Conservation (phyloP, 441 rosid species). For the Eutrema salsugineum region DNA sequence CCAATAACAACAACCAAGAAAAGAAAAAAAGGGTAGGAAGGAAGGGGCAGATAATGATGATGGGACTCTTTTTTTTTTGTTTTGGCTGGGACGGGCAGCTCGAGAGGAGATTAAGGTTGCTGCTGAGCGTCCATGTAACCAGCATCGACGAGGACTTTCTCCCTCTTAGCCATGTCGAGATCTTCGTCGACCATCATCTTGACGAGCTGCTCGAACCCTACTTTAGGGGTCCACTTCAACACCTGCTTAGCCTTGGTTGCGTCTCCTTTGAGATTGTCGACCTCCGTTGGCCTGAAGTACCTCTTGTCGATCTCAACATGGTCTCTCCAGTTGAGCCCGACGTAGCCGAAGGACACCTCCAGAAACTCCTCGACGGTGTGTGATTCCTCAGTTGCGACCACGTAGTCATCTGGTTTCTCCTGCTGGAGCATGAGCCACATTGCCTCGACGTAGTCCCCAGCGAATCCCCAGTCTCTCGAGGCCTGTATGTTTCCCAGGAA, state of each 20-base stretch:
- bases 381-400: slow-evolving; percentile 90
- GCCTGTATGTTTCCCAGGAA: slow-evolving; percentile 75
- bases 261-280: slow-evolving; percentile 80
- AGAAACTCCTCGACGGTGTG: slow-evolving; percentile 85
- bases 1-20: too few relatives aligned
- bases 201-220: slow-evolving; percentile 82
- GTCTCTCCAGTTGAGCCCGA: slow-evolving; percentile 74
- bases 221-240: slow-evolving; percentile 79
- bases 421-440: slow-evolving; percentile 97
- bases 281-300: slow-evolving; percentile 81
- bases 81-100: neutral
- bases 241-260: slow-evolving; percentile 65
- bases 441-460: slow-evolving; percentile 85
- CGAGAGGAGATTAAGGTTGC: slow-evolving; percentile 63
- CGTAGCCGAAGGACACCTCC: slow-evolving; percentile 70
- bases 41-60: neutral
- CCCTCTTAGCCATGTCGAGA: slow-evolving; percentile 73
- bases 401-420: slow-evolving; percentile 78
- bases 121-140: slow-evolving; percentile 87
- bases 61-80: neutral
- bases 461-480: slow-evolving; percentile 90
- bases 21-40: neutral
- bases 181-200: slow-evolving; percentile 95
- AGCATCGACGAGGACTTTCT: slow-evolving; percentile 90
- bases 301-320: slow-evolving; percentile 80